These are phyloP conservation scores for Phytophthora megakarya DNA, from an alignment of 352 stramenopile genomes.

Conservation along the genomic window DNA sequence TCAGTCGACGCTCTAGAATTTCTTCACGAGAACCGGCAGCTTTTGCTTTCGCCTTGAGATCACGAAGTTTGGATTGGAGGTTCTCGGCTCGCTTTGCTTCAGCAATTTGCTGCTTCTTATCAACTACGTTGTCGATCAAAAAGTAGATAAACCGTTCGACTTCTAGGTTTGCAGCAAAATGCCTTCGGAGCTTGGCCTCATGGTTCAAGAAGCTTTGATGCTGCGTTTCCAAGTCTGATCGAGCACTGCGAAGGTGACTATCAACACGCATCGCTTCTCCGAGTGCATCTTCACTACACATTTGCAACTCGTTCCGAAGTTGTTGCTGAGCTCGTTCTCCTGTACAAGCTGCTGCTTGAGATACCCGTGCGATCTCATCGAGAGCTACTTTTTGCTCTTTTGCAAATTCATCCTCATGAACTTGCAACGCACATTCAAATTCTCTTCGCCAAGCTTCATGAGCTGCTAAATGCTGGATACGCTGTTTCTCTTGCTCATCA, in stretches of 20 bases:
- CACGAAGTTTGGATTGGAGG: slow-evolving; percentile 42
- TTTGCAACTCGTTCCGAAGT: slow-evolving; percentile 41
- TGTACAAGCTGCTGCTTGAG: slow-evolving; percentile 9
- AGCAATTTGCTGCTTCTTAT: slow-evolving; percentile 40
- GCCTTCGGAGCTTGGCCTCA: slow-evolving; percentile 16
- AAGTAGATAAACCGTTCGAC: slow-evolving; percentile 35
- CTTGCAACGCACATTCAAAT: slow-evolving; percentile 46
- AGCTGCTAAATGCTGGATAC: slow-evolving; percentile 33
- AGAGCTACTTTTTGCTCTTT: slow-evolving; percentile 18
- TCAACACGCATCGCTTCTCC: slow-evolving; percentile 27
- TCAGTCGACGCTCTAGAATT: slow-evolving; percentile 37
- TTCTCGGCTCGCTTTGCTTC: slow-evolving; percentile 11
- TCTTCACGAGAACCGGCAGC: slow-evolving; percentile 36
- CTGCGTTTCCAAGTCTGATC: slow-evolving; percentile 12
- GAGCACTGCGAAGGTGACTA: slow-evolving; percentile 20
- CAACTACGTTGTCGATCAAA: slow-evolving; percentile 55
- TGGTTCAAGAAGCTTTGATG: slow-evolving; percentile 23
- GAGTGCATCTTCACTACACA: slow-evolving; percentile 49
- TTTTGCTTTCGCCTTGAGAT: slow-evolving; percentile 37
- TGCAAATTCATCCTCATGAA: slow-evolving; percentile 56
- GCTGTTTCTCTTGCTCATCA: slow-evolving; percentile 31
- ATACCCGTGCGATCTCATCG: slow-evolving; percentile 33
- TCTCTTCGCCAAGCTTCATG: slow-evolving; percentile 27
- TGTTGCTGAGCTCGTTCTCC: slow-evolving; percentile 14
- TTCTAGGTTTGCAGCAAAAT: slow-evolving; percentile 23